Percentiles rank a stretch among this genome's conserved stretches.
phyloP scores from a whole-genome alignment of 1,139 yeast genomes.

The Kodamaea plutei region DNA sequence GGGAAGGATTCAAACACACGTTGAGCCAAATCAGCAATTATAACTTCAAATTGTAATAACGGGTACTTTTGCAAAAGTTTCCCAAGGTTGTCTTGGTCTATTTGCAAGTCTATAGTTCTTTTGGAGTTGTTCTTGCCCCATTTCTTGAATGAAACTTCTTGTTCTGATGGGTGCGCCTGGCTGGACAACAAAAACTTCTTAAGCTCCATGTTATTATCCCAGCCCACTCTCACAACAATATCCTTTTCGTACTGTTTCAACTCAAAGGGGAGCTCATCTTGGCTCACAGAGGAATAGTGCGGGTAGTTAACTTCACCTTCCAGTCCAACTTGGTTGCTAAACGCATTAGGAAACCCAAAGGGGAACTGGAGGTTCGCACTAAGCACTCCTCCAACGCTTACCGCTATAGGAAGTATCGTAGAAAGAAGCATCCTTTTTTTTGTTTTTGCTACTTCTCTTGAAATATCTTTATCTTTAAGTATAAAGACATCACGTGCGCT shows the following conservation, averaged over 20 bases:
- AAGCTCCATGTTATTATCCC: constrained; percentile 17
- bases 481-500: too few relatives aligned
- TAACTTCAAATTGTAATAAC: constrained; percentile 23
- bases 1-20: constrained; percentile 55
- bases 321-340: not conserved
- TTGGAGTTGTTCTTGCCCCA: constrained; percentile 31
- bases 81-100: constrained; percentile 20
- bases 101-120: constrained; percentile 34
- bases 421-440: not conserved
- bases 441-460: too few relatives aligned
- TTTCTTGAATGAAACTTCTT: constrained; percentile 17
- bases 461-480: too few relatives aligned
- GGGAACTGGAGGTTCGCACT: constrained; percentile 3
- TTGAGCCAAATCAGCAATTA: constrained; percentile 58
- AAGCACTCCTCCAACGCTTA: constrained; percentile 1
- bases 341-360: constrained; percentile 1
- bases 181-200: constrained; percentile 16
- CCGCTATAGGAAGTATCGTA: constrained; percentile 1
- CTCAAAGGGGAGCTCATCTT: constrained; percentile 41
- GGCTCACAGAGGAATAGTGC: constrained; percentile 23
- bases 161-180: not conserved
- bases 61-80: constrained; percentile 19
- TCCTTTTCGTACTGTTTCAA: constrained; percentile 46
- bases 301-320: constrained; percentile 1
- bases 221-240: constrained; percentile 46